Evolutionary conservation across 192 early-diverging fungal genomes (phyloP), one percentile per base, ranked within the genome.

Genomic region (Backusella circina): DNA sequence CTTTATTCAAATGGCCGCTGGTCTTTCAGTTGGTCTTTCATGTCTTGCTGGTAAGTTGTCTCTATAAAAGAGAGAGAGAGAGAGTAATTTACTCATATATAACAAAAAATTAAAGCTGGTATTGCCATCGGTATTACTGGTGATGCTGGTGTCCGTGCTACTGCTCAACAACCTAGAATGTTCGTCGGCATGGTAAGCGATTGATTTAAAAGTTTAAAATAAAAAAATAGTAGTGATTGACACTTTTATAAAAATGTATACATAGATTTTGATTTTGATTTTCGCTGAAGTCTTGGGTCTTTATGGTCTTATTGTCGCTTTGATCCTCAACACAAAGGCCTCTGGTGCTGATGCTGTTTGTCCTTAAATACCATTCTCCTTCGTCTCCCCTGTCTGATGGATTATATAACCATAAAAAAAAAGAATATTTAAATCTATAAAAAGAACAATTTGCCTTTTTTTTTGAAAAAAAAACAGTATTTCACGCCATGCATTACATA

Each of bases 271-370:
- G 81, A 97, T 99, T 75, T 92, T 99, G 65, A 99, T 99, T 92
- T 99, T 99, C 84, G 96, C 97, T 73, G 98, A 99, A 89, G 98
- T 99, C 15, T 87, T 99, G 80, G 96, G 95, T 81, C 90, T 98
- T 65, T 98, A 98, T 83, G 97, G 97, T 30, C 88, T 99, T 44
- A 98, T 98, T 82, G 97, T 99, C 28, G 95, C 94, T 35, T 89
- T 99, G 71, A 99, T 99, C 75, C 84, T 99, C 71, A 99, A 99
- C 88, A 98, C 98, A 69, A 96, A 94, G 85, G 88, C 94, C n/a
- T 61, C 73, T 32, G 73, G 73, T 47, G 21, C 32, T 37, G 71
- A 73, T 18, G 57, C 21, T 33, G 71, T 16, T 15, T 73, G 71
- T 23, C 54, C 54, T 61, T 61, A 61, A 61, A 61, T 61, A 61